These are phyloP conservation scores for Xylaria sp. DNA, from an alignment of 2,329 filamentous ascomycete species.

Conservation along the genomic window DNA sequence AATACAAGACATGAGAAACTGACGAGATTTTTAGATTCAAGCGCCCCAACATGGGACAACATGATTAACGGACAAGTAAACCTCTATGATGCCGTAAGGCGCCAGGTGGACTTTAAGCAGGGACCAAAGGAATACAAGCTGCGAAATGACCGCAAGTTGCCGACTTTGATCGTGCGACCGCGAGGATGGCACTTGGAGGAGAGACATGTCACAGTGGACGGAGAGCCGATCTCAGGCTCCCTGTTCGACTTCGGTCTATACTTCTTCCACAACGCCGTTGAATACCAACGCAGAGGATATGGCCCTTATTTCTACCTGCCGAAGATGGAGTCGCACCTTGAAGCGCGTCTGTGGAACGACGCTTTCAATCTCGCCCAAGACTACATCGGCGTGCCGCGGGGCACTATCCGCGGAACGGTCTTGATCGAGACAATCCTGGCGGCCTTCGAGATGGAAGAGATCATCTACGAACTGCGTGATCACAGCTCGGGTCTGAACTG, in stretches of 20 bases:
- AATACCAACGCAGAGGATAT: conserved; percentile 82
- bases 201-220: conserved; percentile 96
- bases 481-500: conserved; percentile 98
- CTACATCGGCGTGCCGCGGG: conserved; percentile 86
- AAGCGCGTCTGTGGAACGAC: conserved; percentile 98
- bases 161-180: conserved; percentile 92
- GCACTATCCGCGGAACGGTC: conserved; percentile 93
- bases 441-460: conserved; percentile 99
- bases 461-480: conserved; percentile 98
- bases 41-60: conserved; percentile 97
- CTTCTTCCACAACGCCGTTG: conserved; percentile 97
- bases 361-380: conserved; percentile 96
- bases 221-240: conserved; percentile 89
- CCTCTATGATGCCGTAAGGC: conserved; percentile 93
- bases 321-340: conserved; percentile 98
- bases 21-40: conserved; percentile 74
- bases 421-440: conserved; percentile 98
- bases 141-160: conserved; percentile 83
- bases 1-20: conserved; percentile 19
- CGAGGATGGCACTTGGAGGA: conserved; percentile 98
- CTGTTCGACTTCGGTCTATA: conserved; percentile 98
- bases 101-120: conserved; percentile 95
- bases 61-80: conserved; percentile 99
- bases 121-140: conserved; percentile 97
- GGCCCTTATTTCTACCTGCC: conserved; percentile 98